Conservation (phyloP, 192 early-diverging fungal genomes). For the Coemansia sp. region DNA sequence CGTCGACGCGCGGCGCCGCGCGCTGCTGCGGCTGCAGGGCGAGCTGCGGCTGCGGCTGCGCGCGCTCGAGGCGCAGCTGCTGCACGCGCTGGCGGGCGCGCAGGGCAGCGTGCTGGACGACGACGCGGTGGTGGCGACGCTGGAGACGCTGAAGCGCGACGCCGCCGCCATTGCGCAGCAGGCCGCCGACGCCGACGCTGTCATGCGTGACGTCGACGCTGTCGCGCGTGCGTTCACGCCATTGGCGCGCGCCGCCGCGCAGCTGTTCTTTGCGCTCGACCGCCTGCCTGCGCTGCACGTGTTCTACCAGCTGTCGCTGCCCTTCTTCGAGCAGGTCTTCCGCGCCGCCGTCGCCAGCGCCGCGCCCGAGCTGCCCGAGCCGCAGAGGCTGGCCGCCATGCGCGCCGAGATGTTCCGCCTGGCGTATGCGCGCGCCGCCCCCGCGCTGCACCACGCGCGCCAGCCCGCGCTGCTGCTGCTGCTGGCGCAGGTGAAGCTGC, state of each 20-base stretch:
- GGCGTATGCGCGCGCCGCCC: conserved; percentile 77
- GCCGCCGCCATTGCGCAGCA: conserved; percentile 93
- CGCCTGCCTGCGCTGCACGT: conserved; percentile 85
- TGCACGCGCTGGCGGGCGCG: conserved; percentile 92
- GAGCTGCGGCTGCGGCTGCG: conserved; percentile 94
- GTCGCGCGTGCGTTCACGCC: conserved; percentile 90
- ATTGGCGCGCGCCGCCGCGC: conserved; percentile 87
- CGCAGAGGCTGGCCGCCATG: conserved; percentile 73
- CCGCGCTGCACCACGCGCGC: conserved; percentile 90
- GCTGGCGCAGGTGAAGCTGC: conserved; percentile 85
- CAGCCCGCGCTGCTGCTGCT: conserved; percentile 88
- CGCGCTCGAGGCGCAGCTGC: conserved; percentile 90
- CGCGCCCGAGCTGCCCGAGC: conserved; percentile 26
- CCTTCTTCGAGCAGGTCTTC: conserved; percentile 96
- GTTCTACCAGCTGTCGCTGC: conserved; percentile 99
- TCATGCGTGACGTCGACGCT: conserved; percentile 96
- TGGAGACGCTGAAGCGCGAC: conserved; percentile 96
- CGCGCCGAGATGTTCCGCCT: conserved; percentile 82
- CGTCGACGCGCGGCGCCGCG: conserved; percentile 90
- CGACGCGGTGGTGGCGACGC: conserved; percentile 88
- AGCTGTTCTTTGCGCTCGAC: conserved; percentile 98
- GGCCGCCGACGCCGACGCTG: conserved; percentile 89
- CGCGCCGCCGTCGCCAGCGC: conserved; percentile 77
- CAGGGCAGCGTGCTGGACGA: conserved; percentile 99
- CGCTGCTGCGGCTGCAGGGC: conserved; percentile 93